Percentiles rank a stretch among this genome's conserved stretches.
Evolutionary conservation across 2,329 filamentous ascomycete species (phyloP).

Genomic region (Pseudocercospora ulei): DNA sequence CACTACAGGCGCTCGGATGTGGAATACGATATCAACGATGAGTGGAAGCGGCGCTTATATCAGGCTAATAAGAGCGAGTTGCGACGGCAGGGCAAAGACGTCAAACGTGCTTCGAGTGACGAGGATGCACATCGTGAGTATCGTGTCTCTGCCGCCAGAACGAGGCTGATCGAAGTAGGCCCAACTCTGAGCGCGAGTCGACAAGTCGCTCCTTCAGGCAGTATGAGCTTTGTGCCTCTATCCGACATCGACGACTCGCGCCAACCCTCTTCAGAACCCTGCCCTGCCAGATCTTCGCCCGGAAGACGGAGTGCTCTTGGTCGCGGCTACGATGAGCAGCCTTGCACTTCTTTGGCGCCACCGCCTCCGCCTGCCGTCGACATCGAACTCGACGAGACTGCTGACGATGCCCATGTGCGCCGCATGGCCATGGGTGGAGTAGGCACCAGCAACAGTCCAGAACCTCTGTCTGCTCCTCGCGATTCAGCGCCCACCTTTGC

Average conservation of each 20-base stretch:
- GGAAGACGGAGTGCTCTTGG: neutral
- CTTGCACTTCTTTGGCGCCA: constrained; percentile 40
- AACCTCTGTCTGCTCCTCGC: constrained; percentile 12
- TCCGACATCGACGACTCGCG: constrained; percentile 13
- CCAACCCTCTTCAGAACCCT: constrained; percentile 3
- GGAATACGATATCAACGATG: constrained; percentile 66
- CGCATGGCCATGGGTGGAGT: constrained; percentile 49
- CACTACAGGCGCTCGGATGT: constrained; percentile 79
- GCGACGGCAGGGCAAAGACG: constrained; percentile 39
- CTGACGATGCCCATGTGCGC: constrained; percentile 59
- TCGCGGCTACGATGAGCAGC: constrained; percentile 6
- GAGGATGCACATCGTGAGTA: constrained; percentile 29
- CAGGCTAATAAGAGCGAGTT: constrained; percentile 51
- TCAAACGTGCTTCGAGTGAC: constrained; percentile 39
- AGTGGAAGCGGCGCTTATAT: constrained; percentile 73
- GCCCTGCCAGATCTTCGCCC: constrained; percentile 14
- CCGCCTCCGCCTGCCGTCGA: constrained; percentile 30
- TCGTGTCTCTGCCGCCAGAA: neutral
- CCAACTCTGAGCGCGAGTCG: constrained; percentile 34
- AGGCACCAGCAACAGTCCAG: constrained; percentile 30
- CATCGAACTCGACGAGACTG: constrained; percentile 51
- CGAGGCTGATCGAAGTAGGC: constrained; percentile 14
- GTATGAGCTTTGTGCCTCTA: constrained; percentile 31
- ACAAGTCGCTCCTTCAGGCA: constrained; percentile 34
- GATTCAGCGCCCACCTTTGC: constrained; percentile 3